Conservation (phyloP, 2,329 filamentous ascomycete species). For the Coniochaeta prunicola region DNA sequence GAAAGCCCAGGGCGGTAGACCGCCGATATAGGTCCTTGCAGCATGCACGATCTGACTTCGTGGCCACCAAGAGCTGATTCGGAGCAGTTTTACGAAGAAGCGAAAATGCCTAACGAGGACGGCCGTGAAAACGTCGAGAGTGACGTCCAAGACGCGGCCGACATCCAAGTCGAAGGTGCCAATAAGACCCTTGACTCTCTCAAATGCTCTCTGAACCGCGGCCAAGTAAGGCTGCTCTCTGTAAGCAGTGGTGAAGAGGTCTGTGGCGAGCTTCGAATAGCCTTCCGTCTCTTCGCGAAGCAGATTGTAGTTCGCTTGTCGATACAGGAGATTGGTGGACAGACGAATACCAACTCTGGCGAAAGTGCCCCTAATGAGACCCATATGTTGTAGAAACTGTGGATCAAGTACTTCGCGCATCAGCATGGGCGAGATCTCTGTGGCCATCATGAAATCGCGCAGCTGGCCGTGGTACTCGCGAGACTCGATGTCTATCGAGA, state of each 20-base stretch:
- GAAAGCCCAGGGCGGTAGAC: slow-evolving; percentile 79
- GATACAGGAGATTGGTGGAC: slow-evolving; percentile 87
- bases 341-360: slow-evolving; percentile 76
- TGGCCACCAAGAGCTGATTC: slow-evolving; percentile 96
- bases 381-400: slow-evolving; percentile 64
- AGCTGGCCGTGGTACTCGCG: slow-evolving; percentile 41
- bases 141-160: slow-evolving; percentile 87
- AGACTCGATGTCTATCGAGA: slow-evolving; percentile 70
- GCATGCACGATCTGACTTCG: slow-evolving; percentile 43
- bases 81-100: slow-evolving; percentile 90
- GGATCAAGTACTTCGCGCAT: slow-evolving; percentile 83
- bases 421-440: slow-evolving; percentile 61
- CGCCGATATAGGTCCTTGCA: slow-evolving; percentile 43
- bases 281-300: slow-evolving; percentile 93
- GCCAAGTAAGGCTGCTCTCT: slow-evolving; percentile 66
- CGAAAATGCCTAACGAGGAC: slow-evolving; percentile 86
- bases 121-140: slow-evolving; percentile 88
- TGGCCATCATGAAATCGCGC: slow-evolving; percentile 62
- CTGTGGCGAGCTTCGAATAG: slow-evolving; percentile 91
- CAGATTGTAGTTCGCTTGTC: slow-evolving; percentile 94
- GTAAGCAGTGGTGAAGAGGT: slow-evolving; percentile 84
- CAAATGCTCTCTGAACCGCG: slow-evolving; percentile 77
- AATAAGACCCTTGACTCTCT: slow-evolving; percentile 88
- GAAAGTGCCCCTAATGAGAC: slow-evolving; percentile 81
- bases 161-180: slow-evolving; percentile 97